Evolutionary conservation across 768 basidiomycete genomes (phyloP), one percentile per base, ranked within the genome.

Genomic region (Flagelloscypha sp.): DNA sequence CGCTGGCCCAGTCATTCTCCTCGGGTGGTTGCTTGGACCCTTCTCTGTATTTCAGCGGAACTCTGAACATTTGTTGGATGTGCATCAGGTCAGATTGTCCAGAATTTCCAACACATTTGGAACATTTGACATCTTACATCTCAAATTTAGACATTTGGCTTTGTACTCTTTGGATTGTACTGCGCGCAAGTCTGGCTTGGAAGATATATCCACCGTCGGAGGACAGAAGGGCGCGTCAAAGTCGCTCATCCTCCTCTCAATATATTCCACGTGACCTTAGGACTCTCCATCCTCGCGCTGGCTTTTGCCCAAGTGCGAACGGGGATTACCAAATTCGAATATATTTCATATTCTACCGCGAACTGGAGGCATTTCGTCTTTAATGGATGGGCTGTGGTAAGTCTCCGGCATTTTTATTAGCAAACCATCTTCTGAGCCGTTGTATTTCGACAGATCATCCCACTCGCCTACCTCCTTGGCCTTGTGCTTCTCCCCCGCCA

Each of bases 221-320:
- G 58, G 40, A 46, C 54, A 28, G 56, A 50, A 19, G 50, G 47
- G 20, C 39, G 46, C 36, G 53, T 30, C 48, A 50, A 13, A 18
- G 40, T 44, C 7, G 53, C 54, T 12, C 76, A 73, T 34, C 77
- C 72, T 15, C 66, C 67, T 11, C 58, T 59, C 2, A 79, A 82
- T 48, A 62, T 76, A 42, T 29, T 72, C 6, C 81, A 84, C 44
- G 69, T 74, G 27, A 44, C 57, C 7, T 45, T 76, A 0, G 81
- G 79, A 1, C 41, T 79, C 19, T 46, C 52, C 2, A 59, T 72
- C 35, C 60, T 82, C 35, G 55, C 48, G 3, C 45, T 74, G 3
- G 66, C 77, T 8, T 72, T 74, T 49, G 63, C 62, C 45, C 70
- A 76, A 60, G 74, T 71, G 44, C 38, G 52, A 32, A 22, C 29